Evolutionary conservation across 2,329 filamentous ascomycete genomes (phyloP).

Genomic region (Talaromyces verruculosus): DNA sequence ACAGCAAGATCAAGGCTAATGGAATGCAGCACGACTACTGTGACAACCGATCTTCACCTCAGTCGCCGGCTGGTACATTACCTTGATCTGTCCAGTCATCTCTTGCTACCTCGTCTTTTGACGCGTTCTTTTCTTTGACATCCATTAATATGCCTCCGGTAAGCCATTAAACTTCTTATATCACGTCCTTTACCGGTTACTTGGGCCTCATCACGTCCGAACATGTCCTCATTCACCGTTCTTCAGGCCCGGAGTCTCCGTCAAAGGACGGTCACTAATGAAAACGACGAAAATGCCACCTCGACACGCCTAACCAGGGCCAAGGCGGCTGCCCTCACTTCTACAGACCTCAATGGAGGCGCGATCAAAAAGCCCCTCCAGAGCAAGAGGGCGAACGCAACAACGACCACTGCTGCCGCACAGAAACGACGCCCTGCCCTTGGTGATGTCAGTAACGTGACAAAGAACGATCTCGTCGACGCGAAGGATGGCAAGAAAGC

Average conservation of each 20-base stretch:
- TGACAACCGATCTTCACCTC: conserved; percentile 25
- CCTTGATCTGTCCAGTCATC: conserved; percentile 23
- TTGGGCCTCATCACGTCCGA: conserved; percentile 21
- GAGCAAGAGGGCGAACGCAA: conserved; percentile 64
- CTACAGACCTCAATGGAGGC: conserved; percentile 59
- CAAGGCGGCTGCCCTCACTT: conserved; percentile 71
- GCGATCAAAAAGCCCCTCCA: conserved; percentile 67
- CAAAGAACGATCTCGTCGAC: conserved; percentile 63
- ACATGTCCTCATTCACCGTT: conserved; percentile 44
- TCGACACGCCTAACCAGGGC: conserved; percentile 88
- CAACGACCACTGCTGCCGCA: conserved; percentile 43
- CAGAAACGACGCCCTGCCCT: conserved; percentile 78
- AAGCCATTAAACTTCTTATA: conserved; percentile 37
- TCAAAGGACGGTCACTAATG: conserved; percentile 76
- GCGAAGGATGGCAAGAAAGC: conserved; percentile 72
- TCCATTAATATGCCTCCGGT: conserved; percentile 58
- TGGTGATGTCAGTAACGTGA: conserved; percentile 93
- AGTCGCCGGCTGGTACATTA: conserved; percentile 20
- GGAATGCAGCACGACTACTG: conserved; percentile 38
- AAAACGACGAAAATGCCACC: conserved; percentile 87
- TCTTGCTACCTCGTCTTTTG: conserved; percentile 25
- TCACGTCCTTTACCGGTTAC: conserved; percentile 8
- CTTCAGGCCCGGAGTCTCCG: conserved; percentile 67
- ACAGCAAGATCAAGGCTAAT: conserved; percentile 30
- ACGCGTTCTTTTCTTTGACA: conserved; percentile 28